These are phyloP conservation scores for Globisporangium parvum DNA, from an alignment of 352 stramenopile genomes.

Conservation along the genomic window DNA sequence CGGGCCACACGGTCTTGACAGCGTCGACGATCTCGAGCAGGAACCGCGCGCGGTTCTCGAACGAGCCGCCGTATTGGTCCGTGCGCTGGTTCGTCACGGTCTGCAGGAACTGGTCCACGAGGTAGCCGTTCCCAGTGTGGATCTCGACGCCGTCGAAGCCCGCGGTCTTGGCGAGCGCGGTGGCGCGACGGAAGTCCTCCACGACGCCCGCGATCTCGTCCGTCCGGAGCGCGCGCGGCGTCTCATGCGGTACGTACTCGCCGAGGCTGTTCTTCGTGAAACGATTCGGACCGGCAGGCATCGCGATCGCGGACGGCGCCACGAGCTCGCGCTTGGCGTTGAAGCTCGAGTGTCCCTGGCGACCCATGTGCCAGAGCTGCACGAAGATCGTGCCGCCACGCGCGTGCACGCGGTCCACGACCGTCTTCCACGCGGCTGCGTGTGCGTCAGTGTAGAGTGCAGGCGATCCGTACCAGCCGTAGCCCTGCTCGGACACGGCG, in stretches of 20 bases:
- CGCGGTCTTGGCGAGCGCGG: slow-evolving; percentile 29
- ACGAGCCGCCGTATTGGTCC: slow-evolving; percentile 60
- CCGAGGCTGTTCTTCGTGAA: slow-evolving; percentile 3
- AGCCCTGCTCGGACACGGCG: slow-evolving; percentile 8
- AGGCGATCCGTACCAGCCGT: slow-evolving; percentile 15
- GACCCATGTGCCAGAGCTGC: slow-evolving; percentile 68
- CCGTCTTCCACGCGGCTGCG: slow-evolving; percentile 19
- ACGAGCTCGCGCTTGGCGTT: slow-evolving; percentile 17
- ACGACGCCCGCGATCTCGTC: slow-evolving; percentile 29
- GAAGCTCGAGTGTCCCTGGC: slow-evolving; percentile 34
- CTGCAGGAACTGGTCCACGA: slow-evolving; percentile 79
- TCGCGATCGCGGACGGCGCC: slow-evolving; percentile 9
- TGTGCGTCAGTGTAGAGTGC: slow-evolving; percentile 29
- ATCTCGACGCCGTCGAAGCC: slow-evolving; percentile 91
- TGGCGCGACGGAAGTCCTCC: slow-evolving; percentile 39
- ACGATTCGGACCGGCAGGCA: slow-evolving; percentile 1
- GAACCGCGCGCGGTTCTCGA: slow-evolving; percentile 59
- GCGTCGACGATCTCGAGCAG: slow-evolving; percentile 45
- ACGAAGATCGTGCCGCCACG: slow-evolving; percentile 46
- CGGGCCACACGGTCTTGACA: slow-evolving; percentile 8
- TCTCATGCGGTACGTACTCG: slow-evolving; percentile 5
- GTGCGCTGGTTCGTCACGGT: slow-evolving; percentile 42
- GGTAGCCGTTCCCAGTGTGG: slow-evolving; percentile 81
- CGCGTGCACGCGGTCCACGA: slow-evolving; percentile 45
- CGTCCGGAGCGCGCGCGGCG: slow-evolving; percentile 2